phyloP scores from a whole-genome alignment of 78 protist species.

The Dictyostelium capitatum region DNA sequence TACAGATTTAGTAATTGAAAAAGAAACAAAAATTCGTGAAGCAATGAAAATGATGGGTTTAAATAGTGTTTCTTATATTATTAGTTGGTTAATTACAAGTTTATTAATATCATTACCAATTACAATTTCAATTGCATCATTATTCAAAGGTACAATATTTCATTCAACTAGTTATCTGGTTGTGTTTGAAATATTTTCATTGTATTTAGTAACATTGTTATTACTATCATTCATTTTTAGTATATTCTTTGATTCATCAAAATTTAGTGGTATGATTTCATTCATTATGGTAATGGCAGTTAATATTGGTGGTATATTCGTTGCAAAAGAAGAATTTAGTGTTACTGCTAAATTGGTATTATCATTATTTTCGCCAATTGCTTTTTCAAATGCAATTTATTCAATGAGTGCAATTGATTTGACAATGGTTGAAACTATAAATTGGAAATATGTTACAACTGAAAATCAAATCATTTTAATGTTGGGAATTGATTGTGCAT shows the following conservation, averaged over 20 bases:
- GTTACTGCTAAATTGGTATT: background rate
- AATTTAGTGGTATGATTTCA: slow-evolving; percentile 23
- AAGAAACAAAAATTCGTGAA: too few species aligned
- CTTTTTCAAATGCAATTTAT: slow-evolving; percentile 14
- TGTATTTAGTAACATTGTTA: background rate
- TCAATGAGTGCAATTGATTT: slow-evolving; percentile 5
- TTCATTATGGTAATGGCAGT: background rate
- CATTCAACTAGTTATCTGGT: too few species aligned
- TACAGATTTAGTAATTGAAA: background rate
- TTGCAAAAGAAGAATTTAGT: background rate
- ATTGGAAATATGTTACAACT: background rate
- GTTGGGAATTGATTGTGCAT: slow-evolving; percentile 36
- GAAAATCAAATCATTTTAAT: background rate
- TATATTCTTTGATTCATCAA: slow-evolving; percentile 51
- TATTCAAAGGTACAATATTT: too few species aligned
- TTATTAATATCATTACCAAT: too few species aligned
- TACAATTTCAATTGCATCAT: too few species aligned
- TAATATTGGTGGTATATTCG: slow-evolving; percentile 17
- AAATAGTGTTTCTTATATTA: too few species aligned
- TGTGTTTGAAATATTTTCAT: too few species aligned
- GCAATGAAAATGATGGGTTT: too few species aligned
- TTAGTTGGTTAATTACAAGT: too few species aligned
- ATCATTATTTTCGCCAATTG: slow-evolving; percentile 46
- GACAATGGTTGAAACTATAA: background rate
- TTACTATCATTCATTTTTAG: background rate